Base-by-base conservation (phyloP, 768 basidiomycete species). In the Tylopilus sp. region DNA sequence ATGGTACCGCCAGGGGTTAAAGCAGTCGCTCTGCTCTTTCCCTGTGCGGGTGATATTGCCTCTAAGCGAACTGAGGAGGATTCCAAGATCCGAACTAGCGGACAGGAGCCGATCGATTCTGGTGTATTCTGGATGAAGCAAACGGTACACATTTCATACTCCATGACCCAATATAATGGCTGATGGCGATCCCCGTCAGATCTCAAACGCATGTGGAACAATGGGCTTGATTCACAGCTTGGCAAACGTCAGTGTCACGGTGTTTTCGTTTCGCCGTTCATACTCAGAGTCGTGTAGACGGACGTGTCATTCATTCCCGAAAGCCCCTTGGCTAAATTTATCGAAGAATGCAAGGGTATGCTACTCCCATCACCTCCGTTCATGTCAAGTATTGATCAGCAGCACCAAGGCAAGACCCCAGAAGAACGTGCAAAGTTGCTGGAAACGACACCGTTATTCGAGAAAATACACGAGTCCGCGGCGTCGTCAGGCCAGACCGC, bases 71-170 rank as follows among this genome's bases (percentile, higher is more conserved):
- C 74, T 37, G 72, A 74, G 41, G 89, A 92, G 56, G 91, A 93
- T 57, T 71, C 70, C 38, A 65, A 68, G 58, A 78, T 89, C 44
- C 69, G 69, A 25, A 69, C 67, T 14, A 74, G 76, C 38, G 83
- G 67, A 6, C 73, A 76, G 50, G 73, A 70, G 11, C 67, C 71
- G 0, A 63, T 89, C 5, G 84, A 90, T 60, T 78, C 81, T 6
- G 82, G 81, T 0, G 72, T 96, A 6, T 74, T 94, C 60, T 97
- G 84, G 80, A 91, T 96, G 73, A 92, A 92, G 68, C 94, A 97
- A 68, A 96, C 89, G 47, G 92, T 91, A 51, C 29, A 78, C 64
- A 12, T 37, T 28, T 41, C 3, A 14, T 42, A 26, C 2, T 6
- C 21, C 21, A 48, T 13, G 7, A 17, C 4, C 33, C 36, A 11